Evolutionary conservation across 805 yeast genomes (phyloP).

Genomic region (Yarrowia osloensis): DNA sequence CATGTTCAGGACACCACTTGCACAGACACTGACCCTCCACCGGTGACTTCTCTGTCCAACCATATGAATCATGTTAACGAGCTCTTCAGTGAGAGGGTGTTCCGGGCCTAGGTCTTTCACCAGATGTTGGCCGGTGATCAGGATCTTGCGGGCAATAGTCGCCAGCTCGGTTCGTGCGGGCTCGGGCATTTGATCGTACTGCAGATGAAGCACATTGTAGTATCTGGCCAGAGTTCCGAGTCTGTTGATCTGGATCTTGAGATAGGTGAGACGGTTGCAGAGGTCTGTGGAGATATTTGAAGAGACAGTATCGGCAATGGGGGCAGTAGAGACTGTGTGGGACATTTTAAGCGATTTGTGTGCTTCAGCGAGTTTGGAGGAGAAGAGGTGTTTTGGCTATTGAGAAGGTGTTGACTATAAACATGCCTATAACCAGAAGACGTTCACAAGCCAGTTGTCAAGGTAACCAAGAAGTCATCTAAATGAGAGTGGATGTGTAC

Average conservation of each 20-base stretch:
- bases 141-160: neutral
- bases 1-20: neutral
- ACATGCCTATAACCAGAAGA: no score
- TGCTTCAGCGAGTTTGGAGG: no score
- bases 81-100: neutral
- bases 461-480: no score
- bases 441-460: no score
- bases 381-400: no score
- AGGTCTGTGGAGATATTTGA: neutral
- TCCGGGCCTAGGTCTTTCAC: neutral
- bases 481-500: no score
- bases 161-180: neutral
- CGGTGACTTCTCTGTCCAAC: constrained; percentile 3
- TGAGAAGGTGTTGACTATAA: no score
- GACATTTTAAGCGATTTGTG: no score
- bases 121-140: neutral
- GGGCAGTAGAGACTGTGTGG: no score
- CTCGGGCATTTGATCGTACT: constrained; percentile 4
- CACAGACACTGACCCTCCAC: no score
- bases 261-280: neutral
- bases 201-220: constrained; percentile 1
- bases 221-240: neutral
- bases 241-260: constrained; percentile 5
- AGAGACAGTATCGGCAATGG: no score
- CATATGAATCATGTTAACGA: neutral